Base-by-base conservation (phyloP, 768 basidiomycete species). In the Phanerochaete carnosa region DNA sequence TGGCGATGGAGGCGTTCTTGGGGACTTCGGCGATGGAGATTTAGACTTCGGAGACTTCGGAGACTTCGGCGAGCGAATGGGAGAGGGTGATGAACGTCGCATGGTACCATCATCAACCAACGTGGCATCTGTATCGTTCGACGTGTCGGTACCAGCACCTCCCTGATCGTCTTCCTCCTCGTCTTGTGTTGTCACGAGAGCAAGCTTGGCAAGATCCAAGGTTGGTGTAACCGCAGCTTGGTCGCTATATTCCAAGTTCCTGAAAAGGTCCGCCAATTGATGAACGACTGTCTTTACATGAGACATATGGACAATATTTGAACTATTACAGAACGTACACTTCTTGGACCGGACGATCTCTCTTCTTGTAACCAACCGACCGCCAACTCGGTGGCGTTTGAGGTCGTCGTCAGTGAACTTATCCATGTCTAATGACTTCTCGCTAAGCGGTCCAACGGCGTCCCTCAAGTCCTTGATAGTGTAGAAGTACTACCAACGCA, bases 401-500 rank as follows among this genome's bases (percentile, higher is more conserved):
- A 94, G 74, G 65, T 94, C 90, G 60, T 92, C 91, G 55, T 94
- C 91, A 4, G 86, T 84, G 55, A 89, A 74, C 62, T 90, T 92
- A 61, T 87, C 87, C 43, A 89, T 86, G 32, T 76, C 87, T 15
- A 87, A 60, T 0, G 78, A 67, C 65, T 87, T 88, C 58, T 80
- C 58, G 51, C 81, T 83, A 39, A 87, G 79, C 22, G 81, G 83
- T 30, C 75, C 76, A 9, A 96, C 85, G 6, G 90, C 87, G 22
- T 88, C 86, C 32, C 95, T 83, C 28, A 97, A 82, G 35, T 95
- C 92, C 69, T 85, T 90, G 73, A 97, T 94, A n/a, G 94, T 96
- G 72, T 94, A 96, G 71, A 97, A 95, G 72, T 96, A 97, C 89
- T 96, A 70, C n/a, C 51, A 22, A 19, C 32, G 46, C 51, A 45